A percentile compares a stretch with the other conserved stretches of the same genome.
Evolutionary conservation across 1,284 basidiomycete genomes (phyloP).

Genomic region (Phaffia rhodozyma): DNA sequence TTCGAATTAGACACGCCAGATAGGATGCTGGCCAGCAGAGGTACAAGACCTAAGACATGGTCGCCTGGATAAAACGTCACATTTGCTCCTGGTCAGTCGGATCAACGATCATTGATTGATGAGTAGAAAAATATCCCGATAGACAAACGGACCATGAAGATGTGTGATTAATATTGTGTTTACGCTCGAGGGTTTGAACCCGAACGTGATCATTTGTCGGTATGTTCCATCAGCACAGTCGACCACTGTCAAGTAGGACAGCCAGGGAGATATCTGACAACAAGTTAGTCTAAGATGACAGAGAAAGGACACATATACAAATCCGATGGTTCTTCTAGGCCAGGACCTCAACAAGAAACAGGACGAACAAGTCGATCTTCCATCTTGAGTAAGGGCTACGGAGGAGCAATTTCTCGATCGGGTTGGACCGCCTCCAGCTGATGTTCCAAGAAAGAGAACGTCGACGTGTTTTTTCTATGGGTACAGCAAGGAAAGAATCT

Average conservation of each 20-base stretch:
- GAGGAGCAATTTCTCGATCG: conserved; percentile 34
- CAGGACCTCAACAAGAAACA: neutral
- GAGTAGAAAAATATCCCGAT: neutral
- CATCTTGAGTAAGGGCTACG: conserved; percentile 34
- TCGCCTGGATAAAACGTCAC: conserved; percentile 46
- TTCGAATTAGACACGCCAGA: conserved; percentile 36
- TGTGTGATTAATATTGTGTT: conserved; percentile 75
- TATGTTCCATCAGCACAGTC: conserved; percentile 84
- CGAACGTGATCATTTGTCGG: conserved; percentile 57
- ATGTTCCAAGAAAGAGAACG: conserved; percentile 29
- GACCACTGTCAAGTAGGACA: conserved; percentile 46
- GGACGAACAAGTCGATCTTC: conserved; percentile 33
- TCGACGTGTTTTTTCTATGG: neutral
- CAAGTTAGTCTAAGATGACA: neutral
- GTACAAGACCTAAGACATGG: conserved; percentile 67
- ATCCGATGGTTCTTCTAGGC: neutral
- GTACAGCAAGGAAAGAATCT: too few relatives aligned
- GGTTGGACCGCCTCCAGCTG: conserved; percentile 35
- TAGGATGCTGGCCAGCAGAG: conserved; percentile 56
- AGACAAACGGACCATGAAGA: conserved; percentile 53
- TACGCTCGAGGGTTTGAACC: conserved; percentile 46
- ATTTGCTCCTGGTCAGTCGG: conserved; percentile 1
- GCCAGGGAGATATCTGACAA: too few relatives aligned
- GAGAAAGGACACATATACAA: neutral
- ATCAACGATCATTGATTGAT: neutral